Evolutionary conservation across 441 rosid species (phyloP), one percentile per base, ranked within the genome.

Genomic region (Metrosideros polymorpha): DNA sequence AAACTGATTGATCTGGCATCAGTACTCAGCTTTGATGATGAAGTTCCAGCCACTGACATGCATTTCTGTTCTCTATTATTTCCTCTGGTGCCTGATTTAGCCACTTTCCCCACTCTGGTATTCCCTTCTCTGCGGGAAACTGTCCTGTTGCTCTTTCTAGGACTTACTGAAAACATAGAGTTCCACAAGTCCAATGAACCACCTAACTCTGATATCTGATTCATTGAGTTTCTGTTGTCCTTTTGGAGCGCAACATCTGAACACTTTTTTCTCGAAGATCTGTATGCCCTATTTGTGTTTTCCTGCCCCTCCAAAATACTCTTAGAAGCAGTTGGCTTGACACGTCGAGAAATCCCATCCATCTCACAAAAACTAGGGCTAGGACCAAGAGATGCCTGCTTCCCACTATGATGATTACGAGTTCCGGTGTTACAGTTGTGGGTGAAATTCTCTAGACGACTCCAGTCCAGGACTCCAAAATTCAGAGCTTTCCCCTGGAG

Each of bases 391-490:
- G 89, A 86, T 49, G 88, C 77, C 57, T 82, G 82, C 84, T 61
- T 79, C 85, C 59, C 89, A 22, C 88, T 82, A 82, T 49, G 89
- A 66, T 87, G 87, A 87, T 84, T 85, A 63, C 63, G 85, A 85
- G 86, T 86, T 59, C 86, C 92, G 86, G 71, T 87, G 86, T 89
- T 86, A 88, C 87, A 87, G 47, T 88, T 86, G 85, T 84, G 66
- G 53, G 89, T 82, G 88, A 66, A 85, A 89, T 88, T 91, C 77
- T 93, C 94, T 39, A 97, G 86, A 89, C 91, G 93, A 30, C 91
- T 86, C 99, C 99, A 95, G 89, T 97, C 99, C 87, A 97, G 86
- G 89, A 97, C 99, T 77, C 99, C 98, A 50, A 96, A 93, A 91
- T 92, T 95, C 85, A 96, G 86, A 50, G 94, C 95, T 88, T 94